phyloP scores from a whole-genome alignment of 2,329 filamentous ascomycete species.

The Pyrenophora graminea region DNA sequence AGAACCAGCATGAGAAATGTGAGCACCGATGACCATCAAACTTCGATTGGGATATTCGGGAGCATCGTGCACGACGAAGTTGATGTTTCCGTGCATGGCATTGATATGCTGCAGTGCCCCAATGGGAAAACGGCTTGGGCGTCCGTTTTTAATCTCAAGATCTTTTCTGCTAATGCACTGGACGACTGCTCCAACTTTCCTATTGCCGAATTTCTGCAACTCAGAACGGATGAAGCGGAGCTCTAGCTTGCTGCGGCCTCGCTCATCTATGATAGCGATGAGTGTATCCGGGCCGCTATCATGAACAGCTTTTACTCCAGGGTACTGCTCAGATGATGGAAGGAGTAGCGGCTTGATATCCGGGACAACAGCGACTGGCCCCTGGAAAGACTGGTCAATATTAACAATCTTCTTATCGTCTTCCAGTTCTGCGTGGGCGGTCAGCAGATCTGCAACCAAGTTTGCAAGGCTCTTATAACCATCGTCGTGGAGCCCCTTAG shows the following conservation, averaged over 20 bases:
- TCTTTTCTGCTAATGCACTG: neutral
- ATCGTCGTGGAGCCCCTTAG: neutral
- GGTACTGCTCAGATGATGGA: neutral
- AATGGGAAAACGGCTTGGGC: neutral
- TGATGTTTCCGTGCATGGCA: neutral
- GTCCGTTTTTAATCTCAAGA: neutral
- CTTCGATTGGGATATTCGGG: neutral
- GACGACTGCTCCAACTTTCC: slow-evolving; percentile 1
- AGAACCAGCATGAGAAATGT: slow-evolving; percentile 4
- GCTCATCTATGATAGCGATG: neutral
- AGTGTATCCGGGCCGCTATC: neutral
- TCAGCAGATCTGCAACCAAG: neutral
- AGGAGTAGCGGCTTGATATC: neutral
- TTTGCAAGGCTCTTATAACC: neutral
- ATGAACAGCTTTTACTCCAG: neutral
- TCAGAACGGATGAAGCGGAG: neutral
- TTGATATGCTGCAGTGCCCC: neutral
- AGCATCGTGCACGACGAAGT: neutral
- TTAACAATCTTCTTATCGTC: neutral
- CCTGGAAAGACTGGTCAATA: neutral
- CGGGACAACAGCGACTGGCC: neutral
- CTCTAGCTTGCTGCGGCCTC: neutral
- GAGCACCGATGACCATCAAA: slow-evolving; percentile 6
- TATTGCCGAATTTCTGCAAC: slow-evolving; percentile 4
- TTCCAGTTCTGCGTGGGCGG: neutral